Base-by-base conservation (phyloP, 805 yeast species). In the Tetrapisispora namnaoensis region DNA sequence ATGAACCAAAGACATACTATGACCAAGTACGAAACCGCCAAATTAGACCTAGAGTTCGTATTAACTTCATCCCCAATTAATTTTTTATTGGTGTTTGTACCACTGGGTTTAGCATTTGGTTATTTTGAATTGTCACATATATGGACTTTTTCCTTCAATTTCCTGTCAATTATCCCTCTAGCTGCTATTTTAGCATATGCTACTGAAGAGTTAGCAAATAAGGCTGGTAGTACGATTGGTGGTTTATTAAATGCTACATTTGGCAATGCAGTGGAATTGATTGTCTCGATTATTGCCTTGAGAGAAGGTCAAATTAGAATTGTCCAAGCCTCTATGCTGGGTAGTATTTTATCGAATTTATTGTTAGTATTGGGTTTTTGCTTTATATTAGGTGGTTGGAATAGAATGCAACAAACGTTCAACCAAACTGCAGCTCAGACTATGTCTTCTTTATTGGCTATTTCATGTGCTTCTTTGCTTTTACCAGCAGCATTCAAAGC, bases 371-470 rank as follows among this genome's bases (percentile, higher is more conserved):
- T 93, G 47, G 99, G 99, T n/a, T 85, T 95, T 66, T 89, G 97
- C 64, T 93, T 93, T 62, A 69, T 91, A 16, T 89, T 86, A 39
- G 99, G 99, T 49, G 99, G 99, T 17, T 77, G 82, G 64, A 83
- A 86, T 55, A 78, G 93, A 53, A 74, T 83, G 36, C 93, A 86
- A 65, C 98, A 93, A 67, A 76, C 76, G 1, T 93, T 93, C 71
- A 89, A 89, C 71, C 95, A 86, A 68, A 91, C 98, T 0, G 97
- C 90, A 8, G 99, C 99, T 4, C 98, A 93, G 69, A 90, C 98
- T 8, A 93, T 93, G 99, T 79, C 89, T 34, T 89, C 97, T 1
- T 74, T 93, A 55, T 78, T 93, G 80, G 95, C 95, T 1, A 80
- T 93, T 49, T 86, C 96, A 2, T 82, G 93, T 44, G 83, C 93